Evolutionary conservation across 2,329 filamentous ascomycete species (phyloP), one percentile per base, ranked within the genome.

Genomic region (Hypomyces perniciosus): DNA sequence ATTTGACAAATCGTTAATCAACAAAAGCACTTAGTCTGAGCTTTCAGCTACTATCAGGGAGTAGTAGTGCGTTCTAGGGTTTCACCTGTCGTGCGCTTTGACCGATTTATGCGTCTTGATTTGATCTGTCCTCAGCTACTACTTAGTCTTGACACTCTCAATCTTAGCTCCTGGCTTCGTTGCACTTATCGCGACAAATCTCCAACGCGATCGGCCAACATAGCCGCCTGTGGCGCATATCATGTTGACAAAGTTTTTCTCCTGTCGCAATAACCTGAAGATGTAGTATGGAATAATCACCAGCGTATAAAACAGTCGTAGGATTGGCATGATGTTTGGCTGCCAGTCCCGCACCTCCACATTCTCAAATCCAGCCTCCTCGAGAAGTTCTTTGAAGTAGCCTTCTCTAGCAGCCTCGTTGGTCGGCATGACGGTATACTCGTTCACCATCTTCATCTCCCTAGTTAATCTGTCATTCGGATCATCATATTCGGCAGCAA

Each of bases 241-340:
- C 7, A 52, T 52, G 56, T 79, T 79, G 48, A 75, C 68, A 44
- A 79, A 78, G 37, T 63, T 67, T 5, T 62, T 55, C 54, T 80
- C 68, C 6, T 79, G 61, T 1, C 65, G 60, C 4, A 79, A 55
- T 1, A 77, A 56, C 20, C 57, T 60, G 46, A 78, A 61, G 37
- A 79, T 59, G 13, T 71, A 59, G 57, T 72, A 78, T 3, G 76
- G 76, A 8, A 78, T 57, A 28, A 71, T 67, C 2, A 68, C 73
- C 7, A 79, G 50, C 2, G 71, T 10, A 54, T 65, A 78, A 57
- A 79, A 78, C 2, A 79, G 57, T 13, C 72, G 62, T 45, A 71
- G 63, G 70, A 78, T 75, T 4, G 76, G 76, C 42, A 62, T 60
- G 44, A 79, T 71, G 54, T 79, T 71, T 5, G 68, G 62, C 6